These are phyloP conservation scores for Tricholoma saponaceum DNA, from an alignment of 768 basidiomycete genomes.

Conservation along the genomic window DNA sequence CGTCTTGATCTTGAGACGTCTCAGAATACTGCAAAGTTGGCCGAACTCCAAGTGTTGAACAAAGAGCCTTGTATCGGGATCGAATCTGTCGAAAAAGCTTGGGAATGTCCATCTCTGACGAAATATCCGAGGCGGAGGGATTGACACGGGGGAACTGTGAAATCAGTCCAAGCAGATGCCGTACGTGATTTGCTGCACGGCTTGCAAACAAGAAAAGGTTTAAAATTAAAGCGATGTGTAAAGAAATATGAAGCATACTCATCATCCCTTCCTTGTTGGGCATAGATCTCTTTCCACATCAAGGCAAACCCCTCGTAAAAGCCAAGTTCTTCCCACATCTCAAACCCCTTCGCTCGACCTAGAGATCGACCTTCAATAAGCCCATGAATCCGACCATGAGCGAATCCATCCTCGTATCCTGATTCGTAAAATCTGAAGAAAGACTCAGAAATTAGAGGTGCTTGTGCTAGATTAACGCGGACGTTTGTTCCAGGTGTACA, in stretches of 20 bases:
- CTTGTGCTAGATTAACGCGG: constrained; percentile 15
- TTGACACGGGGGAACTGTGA: constrained; percentile 75
- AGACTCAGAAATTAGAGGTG: constrained; percentile 3
- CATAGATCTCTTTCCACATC: constrained; percentile 59
- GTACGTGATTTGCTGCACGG: constrained; percentile 59
- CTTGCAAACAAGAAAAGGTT: constrained; percentile 25
- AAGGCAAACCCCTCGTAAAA: constrained; percentile 85
- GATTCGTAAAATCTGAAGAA: constrained; percentile 67
- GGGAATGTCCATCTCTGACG: constrained; percentile 62
- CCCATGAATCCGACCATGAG: constrained; percentile 86
- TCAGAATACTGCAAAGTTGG: constrained; percentile 35
- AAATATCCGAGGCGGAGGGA: constrained; percentile 45
- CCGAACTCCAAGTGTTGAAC: constrained; percentile 71
- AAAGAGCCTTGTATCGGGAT: constrained; percentile 83
- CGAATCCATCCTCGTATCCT: constrained; percentile 75
- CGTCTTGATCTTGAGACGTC: constrained; percentile 18
- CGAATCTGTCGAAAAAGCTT: constrained; percentile 81
- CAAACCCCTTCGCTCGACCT: constrained; percentile 87
- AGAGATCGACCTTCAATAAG: constrained; percentile 87
- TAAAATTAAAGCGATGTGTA: constrained; percentile 1
- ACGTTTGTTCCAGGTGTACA: constrained; percentile 64
- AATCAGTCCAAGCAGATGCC: constrained; percentile 67
- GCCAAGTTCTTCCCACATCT: constrained; percentile 96
- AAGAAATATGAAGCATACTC: constrained; percentile 35
- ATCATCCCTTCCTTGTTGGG: constrained; percentile 36